Percentiles rank a stretch among this genome's conserved stretches.
These are phyloP conservation scores for Apostasia shenzhenica DNA, from an alignment of 106 monocot species.

Conservation along the genomic window DNA sequence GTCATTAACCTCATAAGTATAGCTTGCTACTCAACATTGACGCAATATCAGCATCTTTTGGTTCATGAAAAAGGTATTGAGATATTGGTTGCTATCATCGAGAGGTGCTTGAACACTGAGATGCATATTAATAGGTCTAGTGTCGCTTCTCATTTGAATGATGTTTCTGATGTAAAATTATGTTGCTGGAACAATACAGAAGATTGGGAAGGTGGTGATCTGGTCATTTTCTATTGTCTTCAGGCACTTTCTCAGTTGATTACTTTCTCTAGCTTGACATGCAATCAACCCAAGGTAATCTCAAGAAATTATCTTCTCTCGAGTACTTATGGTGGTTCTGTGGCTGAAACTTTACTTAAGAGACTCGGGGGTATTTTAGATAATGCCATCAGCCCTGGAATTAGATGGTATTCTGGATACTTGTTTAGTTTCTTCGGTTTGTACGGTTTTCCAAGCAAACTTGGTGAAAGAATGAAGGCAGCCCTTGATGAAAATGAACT, in stretches of 20 bases:
- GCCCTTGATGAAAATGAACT: slow-evolving; percentile 47
- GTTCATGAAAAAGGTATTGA: slow-evolving; percentile 33
- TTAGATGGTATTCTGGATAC: slow-evolving; percentile 45
- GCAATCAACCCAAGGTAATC: slow-evolving; percentile 15
- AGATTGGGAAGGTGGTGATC: slow-evolving; percentile 44
- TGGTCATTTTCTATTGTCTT: slow-evolving; percentile 60
- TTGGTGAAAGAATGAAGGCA: slow-evolving; percentile 47
- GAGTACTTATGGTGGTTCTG: slow-evolving; percentile 6
- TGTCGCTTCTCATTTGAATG: slow-evolving; percentile 33
- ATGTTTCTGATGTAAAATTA: slow-evolving; percentile 23
- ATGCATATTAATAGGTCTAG: slow-evolving; percentile 34
- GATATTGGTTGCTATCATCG: slow-evolving; percentile 35
- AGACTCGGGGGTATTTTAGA: slow-evolving; percentile 37
- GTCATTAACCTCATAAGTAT: slow-evolving; percentile 34
- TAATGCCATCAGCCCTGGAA: slow-evolving; percentile 25
- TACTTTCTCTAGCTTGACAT: slow-evolving; percentile 9
- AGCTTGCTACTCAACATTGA: slow-evolving; percentile 46
- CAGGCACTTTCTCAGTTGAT: slow-evolving; percentile 68
- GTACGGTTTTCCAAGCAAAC: slow-evolving; percentile 54
- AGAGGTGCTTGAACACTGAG: slow-evolving; percentile 41
- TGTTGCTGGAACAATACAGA: slow-evolving; percentile 50
- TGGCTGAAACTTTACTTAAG: slow-evolving; percentile 18
- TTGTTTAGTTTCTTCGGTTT: slow-evolving; percentile 64
- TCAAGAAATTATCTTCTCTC: slow-evolving; percentile 5
- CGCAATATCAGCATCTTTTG: slow-evolving; percentile 33